Evolutionary conservation across 1,139 yeast species (phyloP).

Genomic region (Pichia sp.): DNA sequence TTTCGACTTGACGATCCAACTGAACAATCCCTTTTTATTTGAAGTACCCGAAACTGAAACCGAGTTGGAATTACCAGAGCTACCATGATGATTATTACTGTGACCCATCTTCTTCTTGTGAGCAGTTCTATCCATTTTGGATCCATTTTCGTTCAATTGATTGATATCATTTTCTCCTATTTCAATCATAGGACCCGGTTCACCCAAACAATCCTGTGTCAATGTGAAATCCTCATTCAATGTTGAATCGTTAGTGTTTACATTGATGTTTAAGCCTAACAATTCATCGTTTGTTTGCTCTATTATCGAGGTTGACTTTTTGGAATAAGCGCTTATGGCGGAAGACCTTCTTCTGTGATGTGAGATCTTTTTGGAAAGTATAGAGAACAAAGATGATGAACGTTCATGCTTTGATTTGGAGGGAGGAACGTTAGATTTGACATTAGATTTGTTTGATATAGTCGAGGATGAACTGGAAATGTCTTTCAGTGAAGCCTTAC

Average conservation of each 20-base stretch:
- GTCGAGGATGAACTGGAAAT: constrained; percentile 5
- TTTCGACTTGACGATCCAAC: constrained; percentile 18
- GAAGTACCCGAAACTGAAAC: background rate
- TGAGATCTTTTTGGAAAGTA: constrained; percentile 24
- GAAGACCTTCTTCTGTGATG: constrained; percentile 27
- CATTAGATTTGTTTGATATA: constrained; percentile 3
- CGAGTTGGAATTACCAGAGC: background rate
- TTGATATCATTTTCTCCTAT: constrained; percentile 9
- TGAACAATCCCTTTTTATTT: constrained; percentile 13
- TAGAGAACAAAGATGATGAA: constrained; percentile 26
- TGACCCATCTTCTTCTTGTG: background rate
- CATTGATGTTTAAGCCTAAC: constrained; percentile 18
- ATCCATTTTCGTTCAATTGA: background rate
- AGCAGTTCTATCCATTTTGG: background rate
- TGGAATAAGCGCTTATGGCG: constrained; percentile 15
- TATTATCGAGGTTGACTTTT: constrained; percentile 17
- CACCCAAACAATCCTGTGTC: constrained; percentile 27
- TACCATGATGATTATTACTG: background rate
- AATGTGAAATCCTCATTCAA: constrained; percentile 26
- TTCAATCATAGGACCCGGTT: constrained; percentile 32
- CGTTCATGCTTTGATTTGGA: constrained; percentile 20
- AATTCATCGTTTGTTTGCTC: constrained; percentile 28
- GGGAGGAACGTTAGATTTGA: background rate
- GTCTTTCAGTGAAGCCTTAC: constrained; percentile 1
- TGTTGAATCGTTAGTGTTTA: constrained; percentile 19